Percentiles rank a stretch among this genome's conserved stretches.
Conservation (phyloP, 495 filamentous ascomycete genomes). For the Tetracladium setigerum region DNA sequence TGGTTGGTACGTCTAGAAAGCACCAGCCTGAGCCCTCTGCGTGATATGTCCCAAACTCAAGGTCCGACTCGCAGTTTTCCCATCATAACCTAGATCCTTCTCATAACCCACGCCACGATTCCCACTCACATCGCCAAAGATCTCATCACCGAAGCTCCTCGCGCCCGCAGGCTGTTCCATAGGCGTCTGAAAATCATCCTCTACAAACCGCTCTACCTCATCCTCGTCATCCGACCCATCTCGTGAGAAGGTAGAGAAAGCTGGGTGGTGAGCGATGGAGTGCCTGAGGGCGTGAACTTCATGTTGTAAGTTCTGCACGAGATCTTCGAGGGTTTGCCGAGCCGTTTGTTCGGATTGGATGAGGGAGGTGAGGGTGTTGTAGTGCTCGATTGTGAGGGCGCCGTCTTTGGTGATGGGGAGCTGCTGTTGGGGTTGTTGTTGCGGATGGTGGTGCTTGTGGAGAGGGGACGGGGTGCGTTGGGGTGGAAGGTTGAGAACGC, state of each 20-base stretch:
- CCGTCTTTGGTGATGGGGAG: slow-evolving; percentile 30
- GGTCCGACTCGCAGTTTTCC: slow-evolving; percentile 36
- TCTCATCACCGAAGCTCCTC: slow-evolving; percentile 27
- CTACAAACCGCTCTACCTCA: slow-evolving; percentile 16
- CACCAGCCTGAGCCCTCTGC: too few species aligned
- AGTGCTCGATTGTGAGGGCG: slow-evolving; percentile 25
- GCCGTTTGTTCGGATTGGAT: slow-evolving; percentile 42
- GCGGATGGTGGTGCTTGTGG: slow-evolving; percentile 21
- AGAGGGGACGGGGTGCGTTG: slow-evolving; percentile 20
- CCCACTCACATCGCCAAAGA: slow-evolving; percentile 35
- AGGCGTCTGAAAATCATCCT: slow-evolving; percentile 38
- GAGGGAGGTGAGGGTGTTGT: slow-evolving; percentile 30
- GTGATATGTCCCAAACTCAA: slow-evolving; percentile 44
- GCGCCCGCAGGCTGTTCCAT: slow-evolving; percentile 25
- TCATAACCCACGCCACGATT: slow-evolving; percentile 21
- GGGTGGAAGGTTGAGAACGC: slow-evolving; percentile 24
- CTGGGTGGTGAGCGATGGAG: slow-evolving; percentile 18
- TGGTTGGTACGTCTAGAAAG: too few species aligned
- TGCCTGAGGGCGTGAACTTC: slow-evolving; percentile 22
- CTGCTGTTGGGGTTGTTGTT: slow-evolving; percentile 18
- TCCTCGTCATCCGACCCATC: slow-evolving; percentile 16
- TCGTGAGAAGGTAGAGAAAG: slow-evolving; percentile 14
- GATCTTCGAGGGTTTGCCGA: slow-evolving; percentile 40
- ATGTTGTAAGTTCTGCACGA: slow-evolving; percentile 39
- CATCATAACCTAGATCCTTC: slow-evolving; percentile 23